Evolutionary conservation across 768 basidiomycete genomes (phyloP).

Genomic region (Royoungia palumana): DNA sequence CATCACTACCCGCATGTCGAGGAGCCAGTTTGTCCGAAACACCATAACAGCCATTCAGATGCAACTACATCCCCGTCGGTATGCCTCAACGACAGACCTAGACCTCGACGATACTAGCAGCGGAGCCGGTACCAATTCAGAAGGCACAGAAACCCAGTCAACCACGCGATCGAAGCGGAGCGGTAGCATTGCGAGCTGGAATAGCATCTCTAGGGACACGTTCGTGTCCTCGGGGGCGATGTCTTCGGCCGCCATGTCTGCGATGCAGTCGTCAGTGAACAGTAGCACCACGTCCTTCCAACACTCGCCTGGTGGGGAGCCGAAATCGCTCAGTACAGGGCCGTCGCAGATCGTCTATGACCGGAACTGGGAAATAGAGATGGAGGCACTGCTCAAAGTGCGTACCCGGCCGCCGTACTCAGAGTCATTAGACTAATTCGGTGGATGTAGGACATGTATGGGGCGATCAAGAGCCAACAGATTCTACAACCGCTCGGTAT

Average conservation of each 20-base stretch:
- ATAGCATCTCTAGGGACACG: constrained; percentile 66
- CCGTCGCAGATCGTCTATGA: constrained; percentile 47
- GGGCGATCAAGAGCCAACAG: constrained; percentile 84
- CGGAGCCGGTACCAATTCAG: constrained; percentile 51
- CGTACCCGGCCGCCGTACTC: background rate
- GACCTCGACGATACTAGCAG: constrained; percentile 66
- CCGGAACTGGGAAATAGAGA: constrained; percentile 78
- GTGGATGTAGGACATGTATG: constrained; percentile 81
- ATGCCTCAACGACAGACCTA: constrained; percentile 59
- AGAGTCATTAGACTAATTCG: constrained; percentile 1
- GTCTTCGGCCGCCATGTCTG: constrained; percentile 34
- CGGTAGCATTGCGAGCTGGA: constrained; percentile 83
- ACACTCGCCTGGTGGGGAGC: constrained; percentile 41
- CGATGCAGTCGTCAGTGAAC: constrained; percentile 42
- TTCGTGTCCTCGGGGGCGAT: constrained; percentile 39
- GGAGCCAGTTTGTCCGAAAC: constrained; percentile 87
- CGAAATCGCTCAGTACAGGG: constrained; percentile 32
- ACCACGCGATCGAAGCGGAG: constrained; percentile 65
- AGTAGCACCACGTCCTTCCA: constrained; percentile 67
- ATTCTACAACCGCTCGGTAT: constrained; percentile 77
- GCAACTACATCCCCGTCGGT: constrained; percentile 58
- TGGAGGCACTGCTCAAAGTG: constrained; percentile 86
- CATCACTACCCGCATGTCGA: constrained; percentile 83
- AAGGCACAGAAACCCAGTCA: constrained; percentile 49
- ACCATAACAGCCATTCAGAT: constrained; percentile 84